Base-by-base conservation (phyloP, 495 filamentous ascomycete species). In the Aspergillus panamensis region DNA sequence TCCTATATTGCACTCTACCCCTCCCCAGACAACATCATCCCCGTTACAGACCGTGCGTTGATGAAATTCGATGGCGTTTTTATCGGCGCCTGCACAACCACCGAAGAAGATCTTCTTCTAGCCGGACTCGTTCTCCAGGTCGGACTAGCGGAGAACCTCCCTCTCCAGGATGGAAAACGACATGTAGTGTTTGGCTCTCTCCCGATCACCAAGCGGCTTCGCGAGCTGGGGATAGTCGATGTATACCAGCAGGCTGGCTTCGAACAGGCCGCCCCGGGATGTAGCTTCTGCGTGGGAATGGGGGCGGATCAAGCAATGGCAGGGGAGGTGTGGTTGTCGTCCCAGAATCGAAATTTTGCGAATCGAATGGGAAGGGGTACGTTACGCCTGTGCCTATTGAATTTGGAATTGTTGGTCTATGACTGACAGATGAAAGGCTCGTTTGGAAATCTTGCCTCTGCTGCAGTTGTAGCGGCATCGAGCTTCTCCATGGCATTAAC, bases 31-130 rank as follows among this genome's bases (percentile, higher is more conserved):
- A 64, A 79, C 52, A 76, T 81, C 12, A 73, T 78, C 5, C 71
- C 78, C 5, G 70, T 78, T 0, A 48, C 39, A 3, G 67, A 74
- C 8, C 16, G 62, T 14, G 55, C 61, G 16, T 68, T 61, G 0
- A 73, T 68, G 51, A 30, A 60, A 3, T 55, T 81, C 3, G 73
- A 79, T 51, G 77, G 76, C 1, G 75, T 72, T 49, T 79, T 81
- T 48, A 79, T 80, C 9, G 78, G 77, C n/a, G 77, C 76, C 7
- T 78, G 78, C 61, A 81, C 76, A 0, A 79, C 77, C 0, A 67
- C 77, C 1, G 74, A 77, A 45, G 77, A 81, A 51, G 77, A 80
- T 50, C 56, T 80, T 1, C 71, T 79, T 19, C 52, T 78, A 1
- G 76, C 59, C 0, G 76, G 69, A 0, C 53, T 78, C 17, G 71